Conservation (phyloP, 1,139 yeast species). For the Candida sp. region DNA sequence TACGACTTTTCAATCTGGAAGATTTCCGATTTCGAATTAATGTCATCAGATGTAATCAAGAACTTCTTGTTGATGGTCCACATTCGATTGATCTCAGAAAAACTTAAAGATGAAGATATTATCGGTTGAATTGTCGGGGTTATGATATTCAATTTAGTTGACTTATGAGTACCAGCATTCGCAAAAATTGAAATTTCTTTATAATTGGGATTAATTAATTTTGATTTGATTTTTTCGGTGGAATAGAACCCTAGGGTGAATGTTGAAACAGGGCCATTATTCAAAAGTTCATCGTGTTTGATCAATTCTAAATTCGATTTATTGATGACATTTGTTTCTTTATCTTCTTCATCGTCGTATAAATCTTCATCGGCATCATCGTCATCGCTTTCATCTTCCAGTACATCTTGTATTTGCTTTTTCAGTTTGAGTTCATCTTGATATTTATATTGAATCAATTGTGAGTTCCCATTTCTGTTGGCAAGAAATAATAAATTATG, state of each 20-base stretch:
- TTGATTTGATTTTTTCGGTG: constrained; percentile 52
- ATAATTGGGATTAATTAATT: constrained; percentile 64
- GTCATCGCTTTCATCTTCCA: constrained; percentile 14
- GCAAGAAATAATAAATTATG: constrained; percentile 34
- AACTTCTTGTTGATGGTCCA: constrained; percentile 62
- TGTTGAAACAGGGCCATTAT: constrained; percentile 74
- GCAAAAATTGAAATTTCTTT: constrained; percentile 67
- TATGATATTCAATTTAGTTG: constrained; percentile 57
- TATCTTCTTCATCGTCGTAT: constrained; percentile 34
- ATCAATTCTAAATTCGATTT: constrained; percentile 35
- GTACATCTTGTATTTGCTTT: constrained; percentile 7
- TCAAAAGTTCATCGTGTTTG: constrained; percentile 53
- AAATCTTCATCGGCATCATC: constrained; percentile 25
- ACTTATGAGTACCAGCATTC: constrained; percentile 61
- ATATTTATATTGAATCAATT: constrained; percentile 30
- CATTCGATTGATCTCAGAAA: constrained; percentile 71
- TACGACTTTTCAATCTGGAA: constrained; percentile 70
- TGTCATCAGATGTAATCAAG: constrained; percentile 71
- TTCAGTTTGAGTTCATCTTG: constrained; percentile 11
- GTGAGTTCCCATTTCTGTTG: constrained; percentile 33
- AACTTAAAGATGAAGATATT: constrained; percentile 68
- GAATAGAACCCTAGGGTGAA: constrained; percentile 65
- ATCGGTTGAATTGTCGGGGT: constrained; percentile 63
- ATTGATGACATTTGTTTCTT: constrained; percentile 22
- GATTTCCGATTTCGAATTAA: constrained; percentile 63